A percentile compares a stretch with the other conserved stretches of the same genome.
Evolutionary conservation across 2,329 filamentous ascomycete genomes (phyloP).

Genomic region (Xylaria multiplex): DNA sequence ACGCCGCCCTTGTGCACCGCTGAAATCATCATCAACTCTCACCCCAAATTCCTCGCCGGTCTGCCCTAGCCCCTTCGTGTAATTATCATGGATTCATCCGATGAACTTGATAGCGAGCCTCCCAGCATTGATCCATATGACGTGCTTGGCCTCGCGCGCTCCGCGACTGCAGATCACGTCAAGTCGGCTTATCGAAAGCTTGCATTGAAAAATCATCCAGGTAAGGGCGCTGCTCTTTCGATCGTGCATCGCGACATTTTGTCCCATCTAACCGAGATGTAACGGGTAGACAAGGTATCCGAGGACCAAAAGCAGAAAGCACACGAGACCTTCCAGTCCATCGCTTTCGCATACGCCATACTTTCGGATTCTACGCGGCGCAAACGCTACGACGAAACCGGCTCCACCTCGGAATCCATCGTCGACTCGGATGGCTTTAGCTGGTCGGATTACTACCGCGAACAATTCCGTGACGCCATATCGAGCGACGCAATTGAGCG

Average conservation of each 20-base stretch:
- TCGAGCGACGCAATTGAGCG: constrained; percentile 77
- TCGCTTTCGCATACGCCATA: constrained; percentile 93
- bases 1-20: not conserved
- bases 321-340: constrained; percentile 83
- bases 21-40: not conserved
- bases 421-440: constrained; percentile 83
- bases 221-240: constrained; percentile 56
- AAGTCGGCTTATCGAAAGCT: constrained; percentile 92
- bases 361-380: constrained; percentile 85
- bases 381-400: constrained; percentile 87
- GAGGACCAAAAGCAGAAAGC: constrained; percentile 75
- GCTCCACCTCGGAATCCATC: constrained; percentile 85
- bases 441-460: constrained; percentile 89
- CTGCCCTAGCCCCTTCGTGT: not conserved
- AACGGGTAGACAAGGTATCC: constrained; percentile 75
- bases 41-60: not conserved
- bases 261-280: constrained; percentile 15
- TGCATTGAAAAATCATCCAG: constrained; percentile 86
- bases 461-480: constrained; percentile 82
- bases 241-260: not conserved
- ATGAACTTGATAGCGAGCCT: constrained; percentile 68
- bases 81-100: constrained; percentile 56
- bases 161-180: constrained; percentile 80
- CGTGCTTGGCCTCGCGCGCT: constrained; percentile 75
- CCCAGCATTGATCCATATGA: constrained; percentile 81